Conservation (phyloP, 768 basidiomycete genomes). For the Boletus sp. region DNA sequence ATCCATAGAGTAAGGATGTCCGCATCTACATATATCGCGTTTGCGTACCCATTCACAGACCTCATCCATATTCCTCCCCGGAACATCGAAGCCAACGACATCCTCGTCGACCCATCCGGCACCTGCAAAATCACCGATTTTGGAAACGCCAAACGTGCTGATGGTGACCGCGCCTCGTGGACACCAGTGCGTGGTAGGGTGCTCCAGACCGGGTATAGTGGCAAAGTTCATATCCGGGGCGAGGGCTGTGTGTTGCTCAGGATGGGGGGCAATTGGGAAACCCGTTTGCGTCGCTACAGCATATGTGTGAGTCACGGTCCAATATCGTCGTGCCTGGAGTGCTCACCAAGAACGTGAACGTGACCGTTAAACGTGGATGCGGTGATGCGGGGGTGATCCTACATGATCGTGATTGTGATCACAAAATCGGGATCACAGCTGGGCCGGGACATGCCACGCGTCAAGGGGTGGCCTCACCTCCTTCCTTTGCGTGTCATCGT, state of each 20-base stretch:
- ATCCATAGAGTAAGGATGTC: slow-evolving; percentile 69
- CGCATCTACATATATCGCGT: not conserved
- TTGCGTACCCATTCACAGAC: not conserved
- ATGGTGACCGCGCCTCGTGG: slow-evolving; percentile 71
- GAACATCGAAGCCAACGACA: slow-evolving; percentile 96
- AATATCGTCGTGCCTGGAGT: not conserved
- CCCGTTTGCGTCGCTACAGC: slow-evolving; percentile 55
- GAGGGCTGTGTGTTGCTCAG: slow-evolving; percentile 92
- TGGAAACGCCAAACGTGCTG: slow-evolving; percentile 88
- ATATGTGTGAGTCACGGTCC: slow-evolving; percentile 8
- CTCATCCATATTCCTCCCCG: slow-evolving; percentile 22
- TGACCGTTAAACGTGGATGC: not conserved
- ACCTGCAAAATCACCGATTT: slow-evolving; percentile 95
- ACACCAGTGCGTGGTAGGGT: slow-evolving; percentile 94
- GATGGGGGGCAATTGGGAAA: slow-evolving; percentile 88
- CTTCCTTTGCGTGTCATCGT: slow-evolving; percentile 68
- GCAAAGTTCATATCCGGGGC: slow-evolving; percentile 96
- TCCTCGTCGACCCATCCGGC: slow-evolving; percentile 86
- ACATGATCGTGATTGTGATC: not conserved
- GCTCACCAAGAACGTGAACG: not conserved
- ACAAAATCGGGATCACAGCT: not conserved
- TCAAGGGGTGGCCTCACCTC: slow-evolving; percentile 73
- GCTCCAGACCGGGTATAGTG: slow-evolving; percentile 97
- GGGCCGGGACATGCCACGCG: slow-evolving; percentile 52
- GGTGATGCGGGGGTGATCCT: not conserved